Conservation (phyloP, 2,329 filamentous ascomycete species). For the Aspergillus terreus region DNA sequence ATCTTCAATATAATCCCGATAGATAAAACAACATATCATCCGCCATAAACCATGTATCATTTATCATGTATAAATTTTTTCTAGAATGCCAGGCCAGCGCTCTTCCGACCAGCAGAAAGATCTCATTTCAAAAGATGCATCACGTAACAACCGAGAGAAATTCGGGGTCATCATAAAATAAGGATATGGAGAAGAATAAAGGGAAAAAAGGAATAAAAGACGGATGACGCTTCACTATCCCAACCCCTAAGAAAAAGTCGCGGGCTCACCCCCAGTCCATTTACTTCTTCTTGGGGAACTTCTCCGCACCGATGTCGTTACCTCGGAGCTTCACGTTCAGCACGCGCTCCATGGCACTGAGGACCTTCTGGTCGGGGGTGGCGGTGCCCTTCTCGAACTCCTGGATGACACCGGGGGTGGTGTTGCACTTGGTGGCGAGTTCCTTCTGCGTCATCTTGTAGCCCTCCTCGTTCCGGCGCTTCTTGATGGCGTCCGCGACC, state of each 20-base stretch:
- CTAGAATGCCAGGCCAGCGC: slow-evolving; percentile 29
- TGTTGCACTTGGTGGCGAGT: slow-evolving; percentile 83
- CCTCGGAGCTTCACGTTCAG: slow-evolving; percentile 87
- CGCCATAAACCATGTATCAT: slow-evolving; percentile 1
- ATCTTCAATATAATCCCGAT: background rate
- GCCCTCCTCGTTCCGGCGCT: slow-evolving; percentile 73
- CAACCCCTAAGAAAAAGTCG: slow-evolving; percentile 21
- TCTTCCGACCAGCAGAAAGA: slow-evolving; percentile 30
- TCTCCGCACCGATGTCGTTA: slow-evolving; percentile 77
- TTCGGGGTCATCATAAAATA: slow-evolving; percentile 22
- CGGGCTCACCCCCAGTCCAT: slow-evolving; percentile 24
- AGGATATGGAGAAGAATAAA: slow-evolving; percentile 10
- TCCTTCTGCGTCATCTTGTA: slow-evolving; percentile 96
- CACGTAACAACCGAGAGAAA: slow-evolving; percentile 17
- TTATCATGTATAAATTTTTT: slow-evolving; percentile 1
- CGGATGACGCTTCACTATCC: slow-evolving; percentile 6
- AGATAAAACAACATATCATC: background rate
- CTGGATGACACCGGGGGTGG: slow-evolving; percentile 72
- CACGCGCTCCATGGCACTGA: slow-evolving; percentile 72
- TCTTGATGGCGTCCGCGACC: slow-evolving; percentile 78
- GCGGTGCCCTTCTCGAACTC: slow-evolving; percentile 81
- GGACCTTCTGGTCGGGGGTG: slow-evolving; percentile 77
- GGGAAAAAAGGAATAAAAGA: slow-evolving; percentile 7
- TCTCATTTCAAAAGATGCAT: slow-evolving; percentile 14
- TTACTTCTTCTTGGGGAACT: slow-evolving; percentile 72